Percentiles rank a stretch among this genome's conserved stretches.
Conservation (phyloP, 306 rosid genomes). For the Vicia villosa region DNA sequence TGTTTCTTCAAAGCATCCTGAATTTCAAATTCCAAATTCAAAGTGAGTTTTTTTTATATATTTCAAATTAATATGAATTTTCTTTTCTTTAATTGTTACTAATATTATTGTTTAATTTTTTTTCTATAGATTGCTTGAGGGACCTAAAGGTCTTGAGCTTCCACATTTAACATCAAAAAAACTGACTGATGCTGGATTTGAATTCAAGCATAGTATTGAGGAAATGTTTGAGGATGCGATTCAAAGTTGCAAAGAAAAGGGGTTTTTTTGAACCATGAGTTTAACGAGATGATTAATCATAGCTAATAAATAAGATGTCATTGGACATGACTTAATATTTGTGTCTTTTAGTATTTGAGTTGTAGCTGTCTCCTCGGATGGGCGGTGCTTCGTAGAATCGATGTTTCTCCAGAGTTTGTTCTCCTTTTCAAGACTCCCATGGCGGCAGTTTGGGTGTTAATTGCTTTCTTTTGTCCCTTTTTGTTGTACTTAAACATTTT, state of each 20-base stretch:
- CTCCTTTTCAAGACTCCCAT: too few relatives aligned
- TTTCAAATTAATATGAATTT: background rate
- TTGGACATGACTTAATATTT: too few relatives aligned
- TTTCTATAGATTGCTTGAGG: constrained; percentile 38
- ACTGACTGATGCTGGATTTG: constrained; percentile 47
- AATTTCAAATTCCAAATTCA: constrained; percentile 42
- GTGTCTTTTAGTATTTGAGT: too few relatives aligned
- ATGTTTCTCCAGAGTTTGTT: too few relatives aligned
- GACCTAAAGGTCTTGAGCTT: constrained; percentile 17
- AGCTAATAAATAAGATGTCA: background rate
- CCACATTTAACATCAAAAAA: constrained; percentile 43
- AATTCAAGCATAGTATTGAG: constrained; percentile 35
- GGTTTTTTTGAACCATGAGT: background rate
- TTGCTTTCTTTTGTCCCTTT: too few relatives aligned
- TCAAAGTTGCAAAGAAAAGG: constrained; percentile 36
- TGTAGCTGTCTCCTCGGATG: too few relatives aligned
- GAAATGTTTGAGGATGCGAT: constrained; percentile 54
- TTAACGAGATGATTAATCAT: background rate
- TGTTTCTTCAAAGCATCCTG: constrained; percentile 46
- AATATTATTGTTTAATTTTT: too few relatives aligned
- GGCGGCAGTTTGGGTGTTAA: too few relatives aligned
- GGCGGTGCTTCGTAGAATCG: too few relatives aligned
- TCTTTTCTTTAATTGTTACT: background rate
- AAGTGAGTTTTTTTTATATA: constrained; percentile 47
- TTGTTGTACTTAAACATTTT: too few relatives aligned